Evolutionary conservation across 2,329 filamentous ascomycete species (phyloP).

Genomic region (Polychaeton citri): DNA sequence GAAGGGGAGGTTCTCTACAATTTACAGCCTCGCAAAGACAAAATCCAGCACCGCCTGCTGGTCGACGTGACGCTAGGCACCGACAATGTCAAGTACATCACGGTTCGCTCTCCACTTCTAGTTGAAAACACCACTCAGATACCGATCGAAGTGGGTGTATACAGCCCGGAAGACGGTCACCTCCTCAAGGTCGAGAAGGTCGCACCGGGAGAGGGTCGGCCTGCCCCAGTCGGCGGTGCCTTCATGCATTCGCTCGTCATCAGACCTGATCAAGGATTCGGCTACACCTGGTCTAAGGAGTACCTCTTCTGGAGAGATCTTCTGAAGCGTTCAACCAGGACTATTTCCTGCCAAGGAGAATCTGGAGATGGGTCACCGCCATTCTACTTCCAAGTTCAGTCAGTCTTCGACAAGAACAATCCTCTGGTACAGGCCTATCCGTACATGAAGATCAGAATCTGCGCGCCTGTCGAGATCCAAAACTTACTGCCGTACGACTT

Average conservation of each 20-base stretch:
- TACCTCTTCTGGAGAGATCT: slow-evolving; percentile 87
- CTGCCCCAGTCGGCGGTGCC: slow-evolving; percentile 81
- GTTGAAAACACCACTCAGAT: slow-evolving; percentile 97
- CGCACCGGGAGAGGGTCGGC: slow-evolving; percentile 74
- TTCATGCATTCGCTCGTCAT: slow-evolving; percentile 81
- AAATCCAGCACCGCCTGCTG: slow-evolving; percentile 74
- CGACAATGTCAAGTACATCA: slow-evolving; percentile 98
- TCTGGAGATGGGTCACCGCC: slow-evolving; percentile 61
- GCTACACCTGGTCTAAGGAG: slow-evolving; percentile 88
- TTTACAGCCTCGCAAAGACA: slow-evolving; percentile 73
- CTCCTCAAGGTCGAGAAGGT: slow-evolving; percentile 97
- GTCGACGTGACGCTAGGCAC: slow-evolving; percentile 83
- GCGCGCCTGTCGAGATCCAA: slow-evolving; percentile 84
- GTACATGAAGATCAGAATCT: slow-evolving; percentile 85
- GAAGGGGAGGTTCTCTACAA: slow-evolving; percentile 89
- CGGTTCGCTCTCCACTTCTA: slow-evolving; percentile 76
- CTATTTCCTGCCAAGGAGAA: slow-evolving; percentile 79
- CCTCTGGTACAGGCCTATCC: slow-evolving; percentile 77
- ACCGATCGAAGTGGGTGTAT: slow-evolving; percentile 84
- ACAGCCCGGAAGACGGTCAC: slow-evolving; percentile 73
- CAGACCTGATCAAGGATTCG: slow-evolving; percentile 88
- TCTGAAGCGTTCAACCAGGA: slow-evolving; percentile 68
- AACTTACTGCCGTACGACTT: slow-evolving; percentile 95
- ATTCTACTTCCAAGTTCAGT: slow-evolving; percentile 94
- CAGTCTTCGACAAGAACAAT: slow-evolving; percentile 70